Base-by-base conservation (phyloP, 176 grass and related monocot genomes). In the Cenchrus purpureus region DNA sequence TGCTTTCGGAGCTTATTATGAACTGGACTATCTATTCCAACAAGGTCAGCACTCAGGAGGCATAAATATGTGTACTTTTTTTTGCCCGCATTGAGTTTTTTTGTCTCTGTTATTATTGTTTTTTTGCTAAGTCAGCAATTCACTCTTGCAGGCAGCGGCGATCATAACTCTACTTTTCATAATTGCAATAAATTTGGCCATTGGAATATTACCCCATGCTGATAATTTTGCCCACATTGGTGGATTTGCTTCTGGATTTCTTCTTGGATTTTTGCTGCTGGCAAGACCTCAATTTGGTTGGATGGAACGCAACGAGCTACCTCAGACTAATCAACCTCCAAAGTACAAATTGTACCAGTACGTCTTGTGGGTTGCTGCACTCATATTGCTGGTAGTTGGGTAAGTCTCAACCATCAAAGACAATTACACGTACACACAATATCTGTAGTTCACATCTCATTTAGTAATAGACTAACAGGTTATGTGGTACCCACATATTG, bases 21-120 rank as follows among this genome's bases (percentile, higher is more conserved):
- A 96, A 96, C 84, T 99, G 97, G 97, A 90, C 89, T n/a, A 96
- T 91, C 45, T 99, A 99, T 85, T 92, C 97, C 32, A 99, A 96
- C 81, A 94, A 88, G 88, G 97, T 99, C 43, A 88, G 65, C 37
- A 40, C 37, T 4, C 64, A 89, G 60, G 77, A 54, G 14, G 48
- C 13, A 34, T 4, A 16, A 4, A 15, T 57, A 15, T 4, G 15
- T 73, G 12, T 56, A 64, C 20, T 83, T 16, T 69, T 16, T 69
- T 56, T 53, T 83, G 49, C 61, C 43, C 28, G 60, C 57, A 11
- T 76, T 61, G 7, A 40, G 2, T 52, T 31, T 73, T 53, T 54
- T 2, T 73, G 0, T 73, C 2, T 40, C 3, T 34, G 32, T 6
- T 42, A 0, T 40, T 57, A 3, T 19, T 59, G 22, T 79, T 25